These are phyloP conservation scores for Pleurozium schreberi DNA, from an alignment of 225 moss, liverwort and hornwort species.

Conservation along the genomic window DNA sequence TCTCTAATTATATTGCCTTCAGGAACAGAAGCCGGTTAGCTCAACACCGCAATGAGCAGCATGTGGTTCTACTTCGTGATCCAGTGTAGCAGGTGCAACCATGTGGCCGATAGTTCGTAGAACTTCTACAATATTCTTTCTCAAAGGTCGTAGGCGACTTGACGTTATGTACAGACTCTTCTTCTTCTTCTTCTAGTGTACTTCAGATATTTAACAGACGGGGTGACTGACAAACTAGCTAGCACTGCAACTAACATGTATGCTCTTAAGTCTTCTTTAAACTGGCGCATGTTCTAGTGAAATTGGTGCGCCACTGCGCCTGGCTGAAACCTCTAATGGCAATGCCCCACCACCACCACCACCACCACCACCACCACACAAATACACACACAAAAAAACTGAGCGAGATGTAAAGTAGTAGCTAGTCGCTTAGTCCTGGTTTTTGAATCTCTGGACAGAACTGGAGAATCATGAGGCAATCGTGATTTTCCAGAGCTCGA, in stretches of 20 bases:
- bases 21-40: background rate
- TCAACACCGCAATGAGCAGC: background rate
- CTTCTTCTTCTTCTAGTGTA: background rate
- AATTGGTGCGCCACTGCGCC: background rate
- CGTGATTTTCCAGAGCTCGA: too few species aligned
- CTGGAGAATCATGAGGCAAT: too few species aligned
- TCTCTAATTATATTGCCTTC: background rate
- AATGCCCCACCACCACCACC: too few species aligned
- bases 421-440: too few species aligned
- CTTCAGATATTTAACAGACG: too few species aligned
- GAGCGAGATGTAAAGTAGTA: too few species aligned
- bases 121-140: too few species aligned
- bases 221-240: background rate
- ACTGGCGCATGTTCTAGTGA: background rate
- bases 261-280: background rate
- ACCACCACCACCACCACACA: too few species aligned
- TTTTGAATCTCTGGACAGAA: too few species aligned
- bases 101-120: background rate
- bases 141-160: background rate
- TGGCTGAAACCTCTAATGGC: background rate
- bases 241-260: background rate
- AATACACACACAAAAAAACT: too few species aligned
- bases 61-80: too few species aligned
- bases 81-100: background rate
- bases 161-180: too few species aligned